Evolutionary conservation across 1,284 basidiomycete genomes (phyloP).

Genomic region (Rhodotorula sp.): DNA sequence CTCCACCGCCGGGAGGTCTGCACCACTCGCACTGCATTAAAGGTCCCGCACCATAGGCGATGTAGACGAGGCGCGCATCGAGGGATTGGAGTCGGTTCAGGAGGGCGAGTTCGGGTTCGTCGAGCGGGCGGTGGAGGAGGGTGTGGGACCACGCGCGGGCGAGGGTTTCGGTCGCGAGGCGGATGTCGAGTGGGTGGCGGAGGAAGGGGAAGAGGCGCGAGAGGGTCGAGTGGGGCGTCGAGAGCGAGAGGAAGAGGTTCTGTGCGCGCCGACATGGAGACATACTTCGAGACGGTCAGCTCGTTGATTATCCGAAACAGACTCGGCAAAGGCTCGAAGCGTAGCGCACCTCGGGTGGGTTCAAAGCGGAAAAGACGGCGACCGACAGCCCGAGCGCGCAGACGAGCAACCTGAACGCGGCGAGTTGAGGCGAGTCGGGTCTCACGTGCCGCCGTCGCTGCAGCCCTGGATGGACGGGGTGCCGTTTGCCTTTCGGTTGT

Average conservation of each 20-base stretch:
- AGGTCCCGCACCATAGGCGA: slow-evolving; percentile 22
- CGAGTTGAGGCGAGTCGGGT: not conserved
- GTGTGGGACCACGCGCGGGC: slow-evolving; percentile 12
- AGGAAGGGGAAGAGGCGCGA: slow-evolving; percentile 19
- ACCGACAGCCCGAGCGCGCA: slow-evolving; percentile 23
- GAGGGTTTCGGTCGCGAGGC: slow-evolving; percentile 31
- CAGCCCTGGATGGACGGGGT: not conserved
- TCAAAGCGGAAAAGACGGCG: slow-evolving; percentile 14
- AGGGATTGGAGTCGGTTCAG: slow-evolving; percentile 31
- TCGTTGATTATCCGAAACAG: fast-evolving
- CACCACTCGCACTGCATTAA: slow-evolving; percentile 36
- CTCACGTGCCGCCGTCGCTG: not conserved
- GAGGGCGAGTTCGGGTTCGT: slow-evolving; percentile 17
- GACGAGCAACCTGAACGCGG: slow-evolving; percentile 23
- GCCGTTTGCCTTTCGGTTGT: not conserved
- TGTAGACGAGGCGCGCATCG: slow-evolving; percentile 33
- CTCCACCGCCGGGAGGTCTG: slow-evolving; percentile 2
- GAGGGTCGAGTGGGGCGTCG: slow-evolving; percentile 12
- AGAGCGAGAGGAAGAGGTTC: slow-evolving; percentile 37
- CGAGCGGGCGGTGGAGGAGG: not conserved
- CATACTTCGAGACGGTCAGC: not conserved
- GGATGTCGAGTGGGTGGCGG: slow-evolving; percentile 33
- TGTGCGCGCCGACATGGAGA: not conserved
- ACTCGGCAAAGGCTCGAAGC: fast-evolving
- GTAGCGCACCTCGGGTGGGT: slow-evolving; percentile 16